Percentiles rank a stretch among this genome's conserved stretches.
Evolutionary conservation across 345 rosid species (phyloP).

Genomic region (Murraya koenigii): DNA sequence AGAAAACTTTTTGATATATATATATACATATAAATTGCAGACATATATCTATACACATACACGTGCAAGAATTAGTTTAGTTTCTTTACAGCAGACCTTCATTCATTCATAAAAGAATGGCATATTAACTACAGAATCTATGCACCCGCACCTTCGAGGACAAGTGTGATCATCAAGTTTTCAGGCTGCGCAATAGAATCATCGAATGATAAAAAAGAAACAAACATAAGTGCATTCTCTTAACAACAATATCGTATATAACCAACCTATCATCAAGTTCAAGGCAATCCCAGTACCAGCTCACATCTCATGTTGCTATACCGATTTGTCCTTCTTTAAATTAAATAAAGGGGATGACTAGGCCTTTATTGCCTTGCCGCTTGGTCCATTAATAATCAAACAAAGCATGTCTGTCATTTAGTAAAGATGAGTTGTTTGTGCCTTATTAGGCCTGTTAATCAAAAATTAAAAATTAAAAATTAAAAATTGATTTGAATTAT

Average conservation of each 20-base stretch:
- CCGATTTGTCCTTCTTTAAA: background rate
- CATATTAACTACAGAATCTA: background rate
- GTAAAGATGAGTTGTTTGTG: background rate
- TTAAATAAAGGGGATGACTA: background rate
- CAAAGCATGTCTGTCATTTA: background rate
- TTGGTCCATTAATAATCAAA: background rate
- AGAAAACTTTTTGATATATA: background rate
- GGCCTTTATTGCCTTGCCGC: background rate
- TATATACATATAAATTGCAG: too few relatives aligned
- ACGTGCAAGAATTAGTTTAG: background rate
- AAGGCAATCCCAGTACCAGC: too few relatives aligned
- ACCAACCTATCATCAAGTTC: too few relatives aligned
- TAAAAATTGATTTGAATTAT: too few relatives aligned
- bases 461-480: background rate
- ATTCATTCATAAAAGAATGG: background rate
- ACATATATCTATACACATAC: background rate
- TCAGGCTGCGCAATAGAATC: background rate
- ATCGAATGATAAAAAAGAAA: background rate
- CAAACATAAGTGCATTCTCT: background rate
- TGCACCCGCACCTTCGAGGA: background rate
- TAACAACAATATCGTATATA: background rate
- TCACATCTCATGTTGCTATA: background rate
- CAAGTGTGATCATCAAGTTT: background rate
- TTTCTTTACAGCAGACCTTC: background rate
- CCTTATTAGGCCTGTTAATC: background rate